These are phyloP conservation scores for Boletus rex-veris DNA, from an alignment of 768 basidiomycete species.

Conservation along the genomic window DNA sequence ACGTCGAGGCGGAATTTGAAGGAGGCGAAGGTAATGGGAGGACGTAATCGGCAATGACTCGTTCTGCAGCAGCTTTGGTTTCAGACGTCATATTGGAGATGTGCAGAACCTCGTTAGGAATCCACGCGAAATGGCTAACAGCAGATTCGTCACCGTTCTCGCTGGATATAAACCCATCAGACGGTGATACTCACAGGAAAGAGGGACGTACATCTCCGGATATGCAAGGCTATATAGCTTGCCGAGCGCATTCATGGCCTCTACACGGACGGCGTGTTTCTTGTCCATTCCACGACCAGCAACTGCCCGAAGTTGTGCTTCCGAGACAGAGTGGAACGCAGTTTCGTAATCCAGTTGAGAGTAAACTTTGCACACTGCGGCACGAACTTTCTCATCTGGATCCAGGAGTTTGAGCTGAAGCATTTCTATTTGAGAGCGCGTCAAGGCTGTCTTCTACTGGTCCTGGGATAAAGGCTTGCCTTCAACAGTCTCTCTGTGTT, in stretches of 20 bases:
- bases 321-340: conserved; percentile 75
- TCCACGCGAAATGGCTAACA: conserved; percentile 85
- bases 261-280: conserved; percentile 67
- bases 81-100: conserved; percentile 51
- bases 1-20: conserved; percentile 37
- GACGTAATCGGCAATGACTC: conserved; percentile 68
- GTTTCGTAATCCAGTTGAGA: conserved; percentile 88
- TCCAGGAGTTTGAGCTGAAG: conserved; percentile 69
- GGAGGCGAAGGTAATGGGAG: conserved; percentile 67
- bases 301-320: conserved; percentile 56
- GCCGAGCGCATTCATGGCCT: conserved; percentile 75
- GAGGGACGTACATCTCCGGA: conserved; percentile 74
- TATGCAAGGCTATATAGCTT: conserved; percentile 79
- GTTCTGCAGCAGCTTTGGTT: conserved; percentile 63
- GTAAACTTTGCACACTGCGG: conserved; percentile 78
- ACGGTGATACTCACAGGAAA: neutral
- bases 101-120: conserved; percentile 71
- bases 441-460: neutral
- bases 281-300: conserved; percentile 79
- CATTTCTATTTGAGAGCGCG: conserved; percentile 40
- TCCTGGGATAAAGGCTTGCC: conserved; percentile 42
- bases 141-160: conserved; percentile 76
- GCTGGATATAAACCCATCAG: conserved; percentile 38
- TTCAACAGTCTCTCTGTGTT: conserved; percentile 68
- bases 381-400: conserved; percentile 88